Conservation (phyloP, 306 rosid genomes). For the Prunus campanulata region DNA sequence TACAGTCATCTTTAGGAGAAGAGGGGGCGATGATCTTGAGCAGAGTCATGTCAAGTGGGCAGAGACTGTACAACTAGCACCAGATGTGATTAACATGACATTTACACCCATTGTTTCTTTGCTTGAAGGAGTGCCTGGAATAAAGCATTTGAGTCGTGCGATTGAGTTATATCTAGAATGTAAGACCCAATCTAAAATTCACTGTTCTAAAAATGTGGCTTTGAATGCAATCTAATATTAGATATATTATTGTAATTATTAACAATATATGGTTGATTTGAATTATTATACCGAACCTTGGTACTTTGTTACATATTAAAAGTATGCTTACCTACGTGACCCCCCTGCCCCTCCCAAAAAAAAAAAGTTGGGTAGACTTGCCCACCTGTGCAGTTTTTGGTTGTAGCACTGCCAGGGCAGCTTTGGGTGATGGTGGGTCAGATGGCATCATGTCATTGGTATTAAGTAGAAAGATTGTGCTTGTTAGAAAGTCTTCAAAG, state of each 20-base stretch:
- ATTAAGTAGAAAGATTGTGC: neutral
- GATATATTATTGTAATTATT: neutral
- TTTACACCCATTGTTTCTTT: slow-evolving; percentile 89
- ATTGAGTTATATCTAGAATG: slow-evolving; percentile 87
- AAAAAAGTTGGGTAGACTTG: no score
- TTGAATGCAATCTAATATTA: neutral
- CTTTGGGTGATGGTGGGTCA: neutral
- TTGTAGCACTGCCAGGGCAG: neutral
- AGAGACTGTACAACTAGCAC: slow-evolving; percentile 77
- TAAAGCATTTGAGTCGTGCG: slow-evolving; percentile 81
- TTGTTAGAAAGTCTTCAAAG: neutral
- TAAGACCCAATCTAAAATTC: slow-evolving; percentile 45
- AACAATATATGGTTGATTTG: neutral
- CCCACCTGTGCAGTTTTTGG: neutral
- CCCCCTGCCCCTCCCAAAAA: no score
- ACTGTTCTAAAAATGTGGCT: slow-evolving; percentile 13
- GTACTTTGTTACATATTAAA: neutral
- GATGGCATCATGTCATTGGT: neutral
- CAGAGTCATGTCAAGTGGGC: slow-evolving; percentile 90
- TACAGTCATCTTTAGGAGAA: slow-evolving; percentile 92
- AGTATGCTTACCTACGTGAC: no score
- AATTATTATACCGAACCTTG: neutral
- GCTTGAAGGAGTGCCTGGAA: slow-evolving; percentile 81
- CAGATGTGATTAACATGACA: slow-evolving; percentile 94
- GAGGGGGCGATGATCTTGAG: slow-evolving; percentile 99